Conservation (phyloP, 192 early-diverging fungal genomes). For the Rhizophagus clarus region DNA sequence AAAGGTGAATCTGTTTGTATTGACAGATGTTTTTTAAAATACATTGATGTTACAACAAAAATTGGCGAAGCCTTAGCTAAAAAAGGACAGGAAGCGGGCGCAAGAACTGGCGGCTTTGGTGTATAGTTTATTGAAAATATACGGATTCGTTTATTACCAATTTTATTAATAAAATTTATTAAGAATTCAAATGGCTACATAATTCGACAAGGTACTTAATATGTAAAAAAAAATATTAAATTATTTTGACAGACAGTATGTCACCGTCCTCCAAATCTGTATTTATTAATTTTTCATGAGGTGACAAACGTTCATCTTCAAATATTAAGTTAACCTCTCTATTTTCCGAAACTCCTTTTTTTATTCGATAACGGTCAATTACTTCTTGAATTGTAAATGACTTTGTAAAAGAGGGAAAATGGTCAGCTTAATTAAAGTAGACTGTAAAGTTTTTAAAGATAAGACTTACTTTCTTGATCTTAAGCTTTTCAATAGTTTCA, state of each 20-base stretch:
- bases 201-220: neutral
- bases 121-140: neutral
- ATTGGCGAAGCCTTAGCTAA: slow-evolving; percentile 22
- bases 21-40: slow-evolving; percentile 89
- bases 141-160: neutral
- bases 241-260: slow-evolving; percentile 37
- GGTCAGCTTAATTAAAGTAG: neutral
- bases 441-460: neutral
- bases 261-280: slow-evolving; percentile 64
- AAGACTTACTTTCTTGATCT: slow-evolving; percentile 27
- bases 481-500: slow-evolving; percentile 28
- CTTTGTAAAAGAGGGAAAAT: slow-evolving; percentile 25
- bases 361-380: slow-evolving; percentile 48
- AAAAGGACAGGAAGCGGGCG: neutral
- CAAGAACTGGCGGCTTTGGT: slow-evolving; percentile 23
- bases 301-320: slow-evolving; percentile 54
- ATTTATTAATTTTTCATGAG: slow-evolving; percentile 43
- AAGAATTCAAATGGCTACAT: neutral
- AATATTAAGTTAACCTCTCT: slow-evolving; percentile 46
- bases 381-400: slow-evolving; percentile 48
- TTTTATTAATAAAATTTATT: neutral
- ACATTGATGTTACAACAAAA: slow-evolving; percentile 72
- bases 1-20: slow-evolving; percentile 91
- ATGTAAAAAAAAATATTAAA: neutral
- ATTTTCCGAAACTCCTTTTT: slow-evolving; percentile 32